Base-by-base conservation (phyloP, 306 rosid genomes). In the Erythrophleum fordii region DNA sequence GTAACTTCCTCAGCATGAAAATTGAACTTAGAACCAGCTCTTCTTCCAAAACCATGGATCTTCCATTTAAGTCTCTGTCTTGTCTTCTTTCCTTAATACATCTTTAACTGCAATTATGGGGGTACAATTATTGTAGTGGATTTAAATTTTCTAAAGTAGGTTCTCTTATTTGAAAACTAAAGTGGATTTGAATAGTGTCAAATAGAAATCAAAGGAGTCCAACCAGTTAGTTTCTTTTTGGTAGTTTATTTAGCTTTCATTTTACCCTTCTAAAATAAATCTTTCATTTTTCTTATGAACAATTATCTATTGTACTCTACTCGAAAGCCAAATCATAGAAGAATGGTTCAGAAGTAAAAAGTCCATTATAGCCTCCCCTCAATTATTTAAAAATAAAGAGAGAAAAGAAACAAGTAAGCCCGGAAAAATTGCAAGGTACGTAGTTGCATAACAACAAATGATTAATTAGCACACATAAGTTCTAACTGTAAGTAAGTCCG, bases 401-500 rank as follows among this genome's bases (percentile, higher is more conserved):
- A 14, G 44, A 18, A 31, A n/a, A 12, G 8, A 59, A 5, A 8
- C 3, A 59, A 26, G 31, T 0, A 10, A 6, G 14, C 23, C 65
- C 65, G 25, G 64, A 16, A 79, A 81, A 56, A 23, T n/a, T 75
- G 72, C 69, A 73, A 72, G 82, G 59, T n/a, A n/a, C n/a, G 64
- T 69, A 85, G 48, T 79, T 77, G 67, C 83, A 85, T 81, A 77
- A 75, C 37, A 87, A 77, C 49, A 74, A 85, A 74, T 73, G 71
- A 88, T 67, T 75, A 80, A 87, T 82, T 70, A 79, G 70, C 89
- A 87, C 88, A 85, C 85, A 10, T n/a, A 55, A 69, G 82, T 65
- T 84, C 86, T 89, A 88, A 85, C 73, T 66, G 80, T 85, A 76
- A 87, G 77, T 86, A 72, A 87, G 80, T 90, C 85, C 69, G 91